phyloP scores from a whole-genome alignment of 2,329 filamentous ascomycete species.

The Pestalotiopsis fici region DNA sequence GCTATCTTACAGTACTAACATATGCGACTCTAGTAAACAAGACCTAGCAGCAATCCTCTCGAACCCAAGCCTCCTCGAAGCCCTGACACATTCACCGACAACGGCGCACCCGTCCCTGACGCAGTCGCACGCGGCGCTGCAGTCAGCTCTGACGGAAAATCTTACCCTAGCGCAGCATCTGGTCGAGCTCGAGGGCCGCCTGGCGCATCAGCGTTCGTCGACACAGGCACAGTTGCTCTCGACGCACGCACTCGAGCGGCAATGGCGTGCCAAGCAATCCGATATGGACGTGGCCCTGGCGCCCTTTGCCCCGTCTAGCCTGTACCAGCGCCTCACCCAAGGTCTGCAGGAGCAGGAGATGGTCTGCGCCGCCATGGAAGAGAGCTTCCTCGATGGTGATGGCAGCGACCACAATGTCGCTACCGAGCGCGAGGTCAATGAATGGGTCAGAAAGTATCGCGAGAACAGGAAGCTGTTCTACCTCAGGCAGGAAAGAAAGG shows the following conservation, averaged over 20 bases:
- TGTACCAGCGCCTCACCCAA: conserved; percentile 80
- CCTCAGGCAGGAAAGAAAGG: conserved; percentile 81
- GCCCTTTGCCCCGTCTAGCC: conserved; percentile 81
- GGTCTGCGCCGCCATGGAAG: conserved; percentile 81
- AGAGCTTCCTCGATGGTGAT: conserved; percentile 79
- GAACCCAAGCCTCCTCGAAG: conserved; percentile 66
- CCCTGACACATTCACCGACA: conserved; percentile 68
- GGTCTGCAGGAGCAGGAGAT: conserved; percentile 80
- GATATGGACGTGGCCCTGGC: conserved; percentile 85
- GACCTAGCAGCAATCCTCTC: conserved; percentile 73
- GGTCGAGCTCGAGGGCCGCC: conserved; percentile 57
- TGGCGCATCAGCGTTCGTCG: conserved; percentile 63
- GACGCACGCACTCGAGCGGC: conserved; percentile 84
- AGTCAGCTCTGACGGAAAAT: conserved; percentile 69
- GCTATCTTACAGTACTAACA: background rate
- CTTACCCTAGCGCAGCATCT: conserved; percentile 67
- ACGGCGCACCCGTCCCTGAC: conserved; percentile 73
- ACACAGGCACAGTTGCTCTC: conserved; percentile 82
- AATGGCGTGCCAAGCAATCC: conserved; percentile 85
- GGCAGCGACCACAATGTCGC: conserved; percentile 49
- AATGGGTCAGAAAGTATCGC: conserved; percentile 82
- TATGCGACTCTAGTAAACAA: conserved; percentile 59
- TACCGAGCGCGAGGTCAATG: conserved; percentile 78
- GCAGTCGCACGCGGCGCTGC: conserved; percentile 65
- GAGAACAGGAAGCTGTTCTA: conserved; percentile 80